Percentiles rank a stretch among this genome's conserved stretches.
Conservation (phyloP, 495 filamentous ascomycete species). For the Geopyxis carbonaria region DNA sequence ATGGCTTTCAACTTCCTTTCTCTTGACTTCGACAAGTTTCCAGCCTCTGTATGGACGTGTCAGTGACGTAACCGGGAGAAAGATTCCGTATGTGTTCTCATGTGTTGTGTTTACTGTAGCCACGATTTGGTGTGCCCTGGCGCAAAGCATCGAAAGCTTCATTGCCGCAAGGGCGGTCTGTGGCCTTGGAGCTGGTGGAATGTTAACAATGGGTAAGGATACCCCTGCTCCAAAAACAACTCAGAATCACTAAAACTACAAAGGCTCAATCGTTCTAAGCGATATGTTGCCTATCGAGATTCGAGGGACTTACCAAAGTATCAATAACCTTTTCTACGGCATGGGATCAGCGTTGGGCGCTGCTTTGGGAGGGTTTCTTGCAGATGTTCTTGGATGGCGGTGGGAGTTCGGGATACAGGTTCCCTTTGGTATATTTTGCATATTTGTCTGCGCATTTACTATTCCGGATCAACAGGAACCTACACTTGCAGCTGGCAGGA, state of each 20-base stretch:
- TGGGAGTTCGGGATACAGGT: conserved; percentile 56
- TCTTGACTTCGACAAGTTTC: conserved; percentile 59
- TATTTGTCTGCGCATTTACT: conserved; percentile 37
- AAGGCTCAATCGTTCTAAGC: conserved; percentile 47
- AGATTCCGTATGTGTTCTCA: conserved; percentile 46
- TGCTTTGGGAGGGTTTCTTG: conserved; percentile 55
- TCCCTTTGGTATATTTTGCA: conserved; percentile 42
- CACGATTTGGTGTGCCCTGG: conserved; percentile 57
- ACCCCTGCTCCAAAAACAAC: no score
- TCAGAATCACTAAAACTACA: not conserved
- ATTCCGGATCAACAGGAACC: conserved; percentile 46
- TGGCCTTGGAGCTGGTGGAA: conserved; percentile 56
- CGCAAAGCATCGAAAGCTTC: conserved; percentile 52
- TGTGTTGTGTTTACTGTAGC: conserved; percentile 45
- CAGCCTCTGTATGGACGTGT: conserved; percentile 56
- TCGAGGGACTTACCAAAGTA: conserved; percentile 58
- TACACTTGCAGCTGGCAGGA: conserved; percentile 31
- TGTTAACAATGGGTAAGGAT: conserved; percentile 45
- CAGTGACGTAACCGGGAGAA: conserved; percentile 58
- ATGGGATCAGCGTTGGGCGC: conserved; percentile 35
- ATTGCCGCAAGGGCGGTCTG: conserved; percentile 57
- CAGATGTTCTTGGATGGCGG: conserved; percentile 41
- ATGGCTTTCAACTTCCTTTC: conserved; percentile 65
- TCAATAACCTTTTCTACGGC: conserved; percentile 54
- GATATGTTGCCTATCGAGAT: conserved; percentile 62